Evolutionary conservation across 208 protist genomes (phyloP), one percentile per base, ranked within the genome.

Genomic region (Leishmania turanica): DNA sequence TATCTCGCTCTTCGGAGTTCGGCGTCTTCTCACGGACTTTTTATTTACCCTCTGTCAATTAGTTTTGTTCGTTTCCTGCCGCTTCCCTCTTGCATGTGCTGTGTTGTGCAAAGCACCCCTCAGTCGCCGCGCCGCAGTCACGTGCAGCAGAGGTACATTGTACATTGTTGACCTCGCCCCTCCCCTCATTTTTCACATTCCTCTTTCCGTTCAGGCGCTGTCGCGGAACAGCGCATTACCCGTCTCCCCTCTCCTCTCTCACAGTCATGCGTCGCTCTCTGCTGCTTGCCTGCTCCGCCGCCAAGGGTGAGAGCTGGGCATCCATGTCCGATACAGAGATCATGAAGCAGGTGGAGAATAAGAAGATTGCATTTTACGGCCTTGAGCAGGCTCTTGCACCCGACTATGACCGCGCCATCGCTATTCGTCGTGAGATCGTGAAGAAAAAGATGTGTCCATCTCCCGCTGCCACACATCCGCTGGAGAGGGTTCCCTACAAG

Each of bases 371-470:
- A 47, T 94, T 97, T 72, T 95, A 98, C 81, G 92, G 88, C 19
- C 84, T 98, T 3, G 94, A 98, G 82, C 88, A 97, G 81, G 92
- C 84, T 17, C 85, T 97, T 47, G 86, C 90, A 17, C 96, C 96
- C 2, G 96, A 98, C 84, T 97, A 96, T 82, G 90, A 96, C 27
- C 89, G 96, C 62, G 96, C 96, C 49, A 96, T 98, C 60, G 84
- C 79, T 15, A 89, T 98, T 34, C 90, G 96, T 56, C 91, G 96
- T 49, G 90, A 97, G 56, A 89, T 98, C 53, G 88, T 98, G 31
- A 89, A 91, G 45, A 89, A 91, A 74, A 83, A 79, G 31, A 83
- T 88, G 79, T 89, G 82, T 79, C 82, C 82, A 75, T 87, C 87
- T 7, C 15, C 76, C 0, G 71, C 74, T 37, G 56, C 54, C 31